Percentiles rank a stretch among this genome's conserved stretches.
These are phyloP conservation scores for Trametes punicea DNA, from an alignment of 768 basidiomycete genomes.

Conservation along the genomic window DNA sequence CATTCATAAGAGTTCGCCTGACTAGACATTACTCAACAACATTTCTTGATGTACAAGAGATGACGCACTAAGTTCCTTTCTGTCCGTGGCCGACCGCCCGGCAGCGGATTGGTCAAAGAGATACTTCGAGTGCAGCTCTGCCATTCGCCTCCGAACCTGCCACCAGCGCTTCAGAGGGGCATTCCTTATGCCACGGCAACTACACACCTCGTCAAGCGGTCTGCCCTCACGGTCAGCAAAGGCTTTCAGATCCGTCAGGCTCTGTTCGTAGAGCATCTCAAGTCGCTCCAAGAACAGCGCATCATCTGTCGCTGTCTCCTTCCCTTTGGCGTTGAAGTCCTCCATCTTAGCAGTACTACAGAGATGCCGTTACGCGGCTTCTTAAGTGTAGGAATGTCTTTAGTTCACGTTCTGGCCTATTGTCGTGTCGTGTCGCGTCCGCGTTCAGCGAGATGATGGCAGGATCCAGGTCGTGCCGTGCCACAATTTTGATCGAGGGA, in stretches of 20 bases:
- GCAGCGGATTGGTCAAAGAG: constrained; percentile 38
- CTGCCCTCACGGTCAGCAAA: constrained; percentile 60
- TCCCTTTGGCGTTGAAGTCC: constrained; percentile 11
- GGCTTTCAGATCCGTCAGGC: constrained; percentile 50
- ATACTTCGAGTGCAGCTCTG: constrained; percentile 61
- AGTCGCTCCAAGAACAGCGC: constrained; percentile 62
- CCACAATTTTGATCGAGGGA: constrained; percentile 6
- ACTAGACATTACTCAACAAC: constrained; percentile 34
- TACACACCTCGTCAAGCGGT: constrained; percentile 56
- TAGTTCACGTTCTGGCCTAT: too few species aligned
- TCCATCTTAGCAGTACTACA: constrained; percentile 8
- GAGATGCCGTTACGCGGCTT: too few species aligned
- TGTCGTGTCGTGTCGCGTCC: too few species aligned
- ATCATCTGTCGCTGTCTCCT: constrained; percentile 37
- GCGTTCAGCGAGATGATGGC: not conserved
- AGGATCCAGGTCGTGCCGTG: constrained; percentile 1
- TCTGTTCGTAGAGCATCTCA: constrained; percentile 60
- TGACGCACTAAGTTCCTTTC: constrained; percentile 18
- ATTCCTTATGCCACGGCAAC: not conserved
- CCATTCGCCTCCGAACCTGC: constrained; percentile 46
- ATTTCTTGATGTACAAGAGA: not conserved
- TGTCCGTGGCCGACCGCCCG: not conserved
- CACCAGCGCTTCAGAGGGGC: constrained; percentile 1
- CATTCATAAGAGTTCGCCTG: constrained; percentile 42
- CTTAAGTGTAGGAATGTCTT: too few species aligned